Base-by-base conservation (phyloP, 768 basidiomycete genomes). In the Mycena crocata region DNA sequence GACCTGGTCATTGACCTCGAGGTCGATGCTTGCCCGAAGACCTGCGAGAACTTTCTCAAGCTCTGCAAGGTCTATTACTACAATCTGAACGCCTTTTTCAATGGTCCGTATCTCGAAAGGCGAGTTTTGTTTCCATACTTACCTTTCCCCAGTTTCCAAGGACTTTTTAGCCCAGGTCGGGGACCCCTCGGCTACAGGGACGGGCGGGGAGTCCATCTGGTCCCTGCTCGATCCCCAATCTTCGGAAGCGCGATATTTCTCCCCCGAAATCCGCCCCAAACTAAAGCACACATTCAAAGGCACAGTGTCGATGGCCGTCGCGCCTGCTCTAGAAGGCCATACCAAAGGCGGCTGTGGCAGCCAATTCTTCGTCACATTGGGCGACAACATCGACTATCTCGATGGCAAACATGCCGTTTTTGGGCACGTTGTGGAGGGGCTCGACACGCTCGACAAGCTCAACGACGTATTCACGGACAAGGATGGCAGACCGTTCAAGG, bases 61-160 rank as follows among this genome's bases (percentile, higher is more conserved):
- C 84, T 99, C 62, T 98, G 96, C 83, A 99, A 98, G 83, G 85
- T 94, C 64, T 98, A 98, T 77, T 97, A 97, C 78, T 99, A 97
- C 84, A 97, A 96, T 77, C 81, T 98, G 67, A 95, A 96, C 76
- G 95, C 95, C 0, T 99, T 99, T 83, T 99, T 99, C 86, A 98
- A 99, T 80, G 95, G 96, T 96, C 66, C 62, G 91, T 81, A 28
- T 48, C 8, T 21, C 12, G 48, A 52, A 51, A 44, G n/a, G 26
- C 14, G 28, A 45, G 19, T 51, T 56, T 48, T 39, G n/a, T 30
- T 31, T 37, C 37, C 19, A 52, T 30, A 23, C 15, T 28, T 68
- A 57, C 42, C 67, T 66, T 39, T 55, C 42, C 44, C 28, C 66
- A 98, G 96, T 99, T 12, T 96, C 96, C 40, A 98, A 97, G 79